phyloP scores from a whole-genome alignment of 768 basidiomycete genomes.

The Phaeotremella fagi region DNA sequence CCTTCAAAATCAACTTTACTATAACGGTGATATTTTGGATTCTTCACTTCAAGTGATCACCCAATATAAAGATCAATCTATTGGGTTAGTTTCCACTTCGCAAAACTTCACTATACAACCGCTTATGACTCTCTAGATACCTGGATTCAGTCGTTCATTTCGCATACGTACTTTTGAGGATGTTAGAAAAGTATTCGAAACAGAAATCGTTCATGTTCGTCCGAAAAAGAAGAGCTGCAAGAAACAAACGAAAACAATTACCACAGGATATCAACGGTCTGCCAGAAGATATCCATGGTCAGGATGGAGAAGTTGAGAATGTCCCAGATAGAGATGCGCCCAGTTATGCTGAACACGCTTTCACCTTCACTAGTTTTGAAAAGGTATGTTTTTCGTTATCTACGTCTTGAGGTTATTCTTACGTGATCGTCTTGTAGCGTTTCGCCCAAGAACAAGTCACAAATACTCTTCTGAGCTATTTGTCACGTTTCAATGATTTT shows the following conservation, averaged over 20 bases:
- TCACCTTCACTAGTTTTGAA: constrained; percentile 89
- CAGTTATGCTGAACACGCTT: constrained; percentile 70
- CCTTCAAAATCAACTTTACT: constrained; percentile 84
- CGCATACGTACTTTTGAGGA: constrained; percentile 74
- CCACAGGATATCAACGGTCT: constrained; percentile 1
- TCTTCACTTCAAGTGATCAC: constrained; percentile 72
- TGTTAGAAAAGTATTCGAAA: constrained; percentile 86
- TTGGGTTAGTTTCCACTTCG: constrained; percentile 45
- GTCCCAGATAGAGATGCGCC: constrained; percentile 58
- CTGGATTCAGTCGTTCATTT: constrained; percentile 81
- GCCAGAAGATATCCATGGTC: constrained; percentile 54
- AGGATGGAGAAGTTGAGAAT: constrained; percentile 57
- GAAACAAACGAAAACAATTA: constrained; percentile 49
- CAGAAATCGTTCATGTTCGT: constrained; percentile 69
- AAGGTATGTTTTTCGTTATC: constrained; percentile 55
- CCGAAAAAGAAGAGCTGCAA: constrained; percentile 58
- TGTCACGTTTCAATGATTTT: constrained; percentile 80
- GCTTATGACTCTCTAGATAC: constrained; percentile 53
- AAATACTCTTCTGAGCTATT: constrained; percentile 73
- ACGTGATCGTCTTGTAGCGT: constrained; percentile 56
- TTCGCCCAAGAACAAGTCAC: constrained; percentile 84
- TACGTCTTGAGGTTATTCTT: not conserved
- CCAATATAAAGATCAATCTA: constrained; percentile 67
- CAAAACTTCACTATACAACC: not conserved
- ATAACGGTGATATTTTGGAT: constrained; percentile 91